Conservation (phyloP, 192 early-diverging fungal species). For the Coemansia sp. region DNA sequence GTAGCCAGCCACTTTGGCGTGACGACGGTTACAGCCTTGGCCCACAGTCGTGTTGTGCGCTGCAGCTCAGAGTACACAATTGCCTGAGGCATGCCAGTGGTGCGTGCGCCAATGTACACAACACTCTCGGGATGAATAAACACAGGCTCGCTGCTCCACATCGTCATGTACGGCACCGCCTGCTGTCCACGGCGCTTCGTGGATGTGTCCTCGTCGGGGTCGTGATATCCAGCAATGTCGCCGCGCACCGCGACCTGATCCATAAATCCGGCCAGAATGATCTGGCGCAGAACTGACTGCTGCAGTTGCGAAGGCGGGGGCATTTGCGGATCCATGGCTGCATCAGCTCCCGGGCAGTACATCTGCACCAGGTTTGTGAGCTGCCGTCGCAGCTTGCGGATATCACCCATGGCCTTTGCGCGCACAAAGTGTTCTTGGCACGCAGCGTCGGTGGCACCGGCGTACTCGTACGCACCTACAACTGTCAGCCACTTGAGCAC, state of each 20-base stretch:
- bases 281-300: conserved; percentile 76
- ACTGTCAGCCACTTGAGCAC: conserved; percentile 80
- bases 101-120: conserved; percentile 50
- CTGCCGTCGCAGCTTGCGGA: conserved; percentile 73
- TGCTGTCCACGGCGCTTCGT: conserved; percentile 56
- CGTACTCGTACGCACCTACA: conserved; percentile 86
- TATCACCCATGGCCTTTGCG: conserved; percentile 79
- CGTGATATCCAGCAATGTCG: conserved; percentile 66
- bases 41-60: conserved; percentile 60
- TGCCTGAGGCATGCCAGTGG: conserved; percentile 62
- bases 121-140: conserved; percentile 74
- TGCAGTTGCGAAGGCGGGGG: conserved; percentile 67
- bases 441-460: conserved; percentile 64
- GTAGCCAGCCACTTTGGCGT: conserved; percentile 80
- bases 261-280: conserved; percentile 84
- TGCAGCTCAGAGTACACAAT: conserved; percentile 73
- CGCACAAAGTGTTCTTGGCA: conserved; percentile 84
- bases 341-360: conserved; percentile 59
- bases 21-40: conserved; percentile 76
- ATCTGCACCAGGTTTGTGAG: conserved; percentile 70
- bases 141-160: conserved; percentile 75
- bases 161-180: conserved; percentile 62
- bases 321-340: conserved; percentile 67
- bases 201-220: conserved; percentile 41
- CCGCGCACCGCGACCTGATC: conserved; percentile 89